Base-by-base conservation (phyloP, 2,329 filamentous ascomycete species). In the Fusarium secorum region DNA sequence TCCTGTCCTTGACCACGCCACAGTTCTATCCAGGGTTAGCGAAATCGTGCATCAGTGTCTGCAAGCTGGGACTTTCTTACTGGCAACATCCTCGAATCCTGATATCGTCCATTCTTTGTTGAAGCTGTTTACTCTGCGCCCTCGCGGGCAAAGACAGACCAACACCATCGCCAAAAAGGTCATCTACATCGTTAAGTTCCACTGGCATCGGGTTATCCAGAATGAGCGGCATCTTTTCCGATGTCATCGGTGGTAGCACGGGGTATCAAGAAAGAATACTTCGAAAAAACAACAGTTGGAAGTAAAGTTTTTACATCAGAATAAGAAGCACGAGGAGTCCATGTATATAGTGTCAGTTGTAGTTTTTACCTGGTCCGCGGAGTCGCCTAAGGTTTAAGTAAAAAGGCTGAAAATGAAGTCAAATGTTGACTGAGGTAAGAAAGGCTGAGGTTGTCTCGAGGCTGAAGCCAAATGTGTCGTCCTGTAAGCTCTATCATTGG, bases 1-100 rank as follows among this genome's bases (percentile, higher is more conserved):
- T 45, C 95, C 95, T 66, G 90, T 88, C 75, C 91, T 94, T 15
- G 95, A 97, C 95, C 95, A 98, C 33, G 92, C 90, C 58, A 98
- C 87, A 71, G 89, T 89, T 78, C 94, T 97, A 74, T 46, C 51
- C 48, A 51, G 33, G 41, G 26, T 76, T 54, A 76, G 74, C 44
- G 28, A 48, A 33, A 38, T n/a, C 11, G 35, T 48, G 33, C 11
- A 42, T 36, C n/a, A 41, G 39, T 30, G 38, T 11, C n/a, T 18
- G 32, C 41, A 32, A 33, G 22, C 15, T 39, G 35, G 54, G 52
- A 57, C 22, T 45, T 45, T 72, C 90, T 82, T 88, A 96, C 94
- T 94, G 92, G 85, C 91, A 93, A 79, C 93, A 96, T 20, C 94
- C 94, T 64, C 88, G 88, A 63, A 87, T 84, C 71, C 92, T 89